A percentile compares a stretch with the other conserved stretches of the same genome.
These are phyloP conservation scores for Chloris gayana DNA, from an alignment of 176 grass and related monocot species.

Conservation along the genomic window DNA sequence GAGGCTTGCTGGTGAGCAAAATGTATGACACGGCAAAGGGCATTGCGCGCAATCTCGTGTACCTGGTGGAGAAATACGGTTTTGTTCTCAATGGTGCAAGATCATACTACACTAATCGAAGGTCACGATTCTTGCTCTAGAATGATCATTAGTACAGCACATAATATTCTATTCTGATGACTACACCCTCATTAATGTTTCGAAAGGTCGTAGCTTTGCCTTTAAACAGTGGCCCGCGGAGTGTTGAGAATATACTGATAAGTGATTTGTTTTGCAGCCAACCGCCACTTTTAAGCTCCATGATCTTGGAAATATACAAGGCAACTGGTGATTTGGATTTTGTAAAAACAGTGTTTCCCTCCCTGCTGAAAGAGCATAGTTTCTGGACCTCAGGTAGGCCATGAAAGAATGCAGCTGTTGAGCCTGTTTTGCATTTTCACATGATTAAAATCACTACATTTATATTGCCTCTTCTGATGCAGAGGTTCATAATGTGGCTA, in stretches of 20 bases:
- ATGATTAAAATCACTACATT: constrained; percentile 17
- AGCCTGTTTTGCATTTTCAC: constrained; percentile 31
- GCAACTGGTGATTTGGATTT: constrained; percentile 70
- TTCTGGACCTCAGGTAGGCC: constrained; percentile 93
- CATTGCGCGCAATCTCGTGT: constrained; percentile 71
- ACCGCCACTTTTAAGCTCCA: constrained; percentile 89
- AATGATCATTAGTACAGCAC: background rate
- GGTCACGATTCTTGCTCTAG: constrained; percentile 34
- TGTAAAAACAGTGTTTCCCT: constrained; percentile 56
- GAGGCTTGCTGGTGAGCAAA: constrained; percentile 91
- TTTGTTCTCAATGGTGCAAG: constrained; percentile 84
- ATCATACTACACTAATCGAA: constrained; percentile 92
- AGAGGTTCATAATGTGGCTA: constrained; percentile 82
- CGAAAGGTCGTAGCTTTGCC: background rate
- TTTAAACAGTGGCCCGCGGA: background rate
- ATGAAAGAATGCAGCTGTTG: background rate
- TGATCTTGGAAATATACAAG: constrained; percentile 75
- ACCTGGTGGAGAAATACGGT: constrained; percentile 74
- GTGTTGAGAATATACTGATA: constrained; percentile 3
- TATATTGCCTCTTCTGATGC: constrained; percentile 27
- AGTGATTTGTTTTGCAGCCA: constrained; percentile 56
- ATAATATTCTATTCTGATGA: background rate
- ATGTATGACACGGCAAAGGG: constrained; percentile 91
- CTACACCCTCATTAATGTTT: background rate
- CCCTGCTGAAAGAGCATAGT: constrained; percentile 80